Evolutionary conservation across 148 eudicot species (phyloP).

Genomic region (Dianthus caryophyllus): DNA sequence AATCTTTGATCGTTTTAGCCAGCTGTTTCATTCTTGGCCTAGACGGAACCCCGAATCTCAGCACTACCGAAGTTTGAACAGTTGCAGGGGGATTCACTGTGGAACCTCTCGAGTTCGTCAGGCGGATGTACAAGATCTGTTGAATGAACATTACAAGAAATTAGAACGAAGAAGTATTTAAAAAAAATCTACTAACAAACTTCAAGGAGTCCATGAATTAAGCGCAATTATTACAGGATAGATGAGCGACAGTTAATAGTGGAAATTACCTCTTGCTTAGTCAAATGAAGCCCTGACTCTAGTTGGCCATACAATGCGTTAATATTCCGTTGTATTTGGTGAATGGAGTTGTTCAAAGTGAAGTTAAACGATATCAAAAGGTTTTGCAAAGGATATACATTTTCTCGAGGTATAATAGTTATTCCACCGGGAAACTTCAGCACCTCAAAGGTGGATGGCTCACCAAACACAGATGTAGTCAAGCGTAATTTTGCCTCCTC

Average conservation of each 20-base stretch:
- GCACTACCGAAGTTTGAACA: conserved; percentile 58
- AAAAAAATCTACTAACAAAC: no score
- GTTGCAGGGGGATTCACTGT: conserved; percentile 77
- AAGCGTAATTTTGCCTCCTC: conserved; percentile 39
- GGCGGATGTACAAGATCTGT: conserved; percentile 80
- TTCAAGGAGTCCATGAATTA: neutral
- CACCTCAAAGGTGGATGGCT: conserved; percentile 70
- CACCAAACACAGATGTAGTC: conserved; percentile 59
- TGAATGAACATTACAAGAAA: neutral
- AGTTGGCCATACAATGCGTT: conserved; percentile 61
- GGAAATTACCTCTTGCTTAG: conserved; percentile 60
- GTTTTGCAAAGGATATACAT: conserved; percentile 70
- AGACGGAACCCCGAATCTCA: conserved; percentile 60
- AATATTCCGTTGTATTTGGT: conserved; percentile 59
- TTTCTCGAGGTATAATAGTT: conserved; percentile 57
- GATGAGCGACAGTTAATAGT: conserved; percentile 1
- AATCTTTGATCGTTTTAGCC: conserved; percentile 70
- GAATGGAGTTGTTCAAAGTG: conserved; percentile 72
- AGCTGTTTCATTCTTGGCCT: conserved; percentile 70
- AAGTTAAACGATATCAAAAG: conserved; percentile 78
- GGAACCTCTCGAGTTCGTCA: conserved; percentile 79
- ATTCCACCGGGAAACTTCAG: conserved; percentile 85
- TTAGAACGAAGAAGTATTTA: neutral
- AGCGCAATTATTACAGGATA: neutral
- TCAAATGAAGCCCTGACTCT: conserved; percentile 59